Evolutionary conservation across 768 basidiomycete species (phyloP).

Genomic region (Austroboletus festivus): DNA sequence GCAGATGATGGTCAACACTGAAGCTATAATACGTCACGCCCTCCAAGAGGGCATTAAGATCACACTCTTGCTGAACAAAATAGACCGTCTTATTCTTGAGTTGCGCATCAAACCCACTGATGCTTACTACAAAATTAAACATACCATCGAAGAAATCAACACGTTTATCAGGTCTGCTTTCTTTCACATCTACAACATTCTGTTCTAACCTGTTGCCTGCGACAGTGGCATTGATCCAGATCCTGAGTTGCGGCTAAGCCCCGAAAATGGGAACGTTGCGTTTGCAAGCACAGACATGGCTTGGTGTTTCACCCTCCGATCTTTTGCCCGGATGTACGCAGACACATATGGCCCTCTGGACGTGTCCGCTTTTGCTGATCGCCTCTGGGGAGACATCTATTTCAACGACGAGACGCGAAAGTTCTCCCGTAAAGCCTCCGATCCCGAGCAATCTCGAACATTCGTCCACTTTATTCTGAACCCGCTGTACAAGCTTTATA

Average conservation of each 20-base stretch:
- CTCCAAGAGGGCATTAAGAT: slow-evolving; percentile 87
- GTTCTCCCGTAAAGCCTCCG: slow-evolving; percentile 82
- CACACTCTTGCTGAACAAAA: slow-evolving; percentile 94
- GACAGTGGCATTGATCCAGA: slow-evolving; percentile 79
- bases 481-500: slow-evolving; percentile 96
- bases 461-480: slow-evolving; percentile 97
- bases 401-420: slow-evolving; percentile 82
- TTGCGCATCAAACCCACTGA: slow-evolving; percentile 92
- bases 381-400: slow-evolving; percentile 98
- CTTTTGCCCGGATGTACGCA: slow-evolving; percentile 95
- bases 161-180: slow-evolving; percentile 80
- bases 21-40: slow-evolving; percentile 84
- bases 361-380: slow-evolving; percentile 78
- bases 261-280: slow-evolving; percentile 94
- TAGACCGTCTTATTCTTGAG: slow-evolving; percentile 95
- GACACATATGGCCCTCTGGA: slow-evolving; percentile 87
- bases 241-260: slow-evolving; percentile 83
- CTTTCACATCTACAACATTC: neutral
- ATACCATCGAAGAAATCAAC: slow-evolving; percentile 98
- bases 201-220: neutral
- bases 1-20: slow-evolving; percentile 91
- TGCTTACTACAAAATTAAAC: slow-evolving; percentile 98
- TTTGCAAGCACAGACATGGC: slow-evolving; percentile 97
- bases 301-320: slow-evolving; percentile 93
- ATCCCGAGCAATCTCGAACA: slow-evolving; percentile 69